These are phyloP conservation scores for Amauroascus niger DNA, from an alignment of 2,329 filamentous ascomycete species.

Conservation along the genomic window DNA sequence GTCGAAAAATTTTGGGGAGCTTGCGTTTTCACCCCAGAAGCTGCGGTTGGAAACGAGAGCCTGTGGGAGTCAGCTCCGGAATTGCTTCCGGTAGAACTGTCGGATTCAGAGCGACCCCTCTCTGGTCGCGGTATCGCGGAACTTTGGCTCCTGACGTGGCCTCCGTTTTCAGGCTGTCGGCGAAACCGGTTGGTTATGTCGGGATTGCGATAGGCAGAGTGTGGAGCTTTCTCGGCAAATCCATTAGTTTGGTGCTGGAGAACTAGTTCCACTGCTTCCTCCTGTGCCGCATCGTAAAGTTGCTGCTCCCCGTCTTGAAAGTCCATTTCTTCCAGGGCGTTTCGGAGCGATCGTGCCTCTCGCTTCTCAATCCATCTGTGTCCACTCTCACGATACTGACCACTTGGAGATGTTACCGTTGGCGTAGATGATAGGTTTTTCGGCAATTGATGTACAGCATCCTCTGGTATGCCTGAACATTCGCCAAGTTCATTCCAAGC, in stretches of 20 bases:
- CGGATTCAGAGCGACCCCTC: background rate
- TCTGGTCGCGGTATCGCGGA: background rate
- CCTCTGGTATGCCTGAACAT: conserved; percentile 7
- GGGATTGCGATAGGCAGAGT: conserved; percentile 39
- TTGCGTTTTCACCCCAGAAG: background rate
- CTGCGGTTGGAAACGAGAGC: background rate
- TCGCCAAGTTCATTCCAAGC: conserved; percentile 12
- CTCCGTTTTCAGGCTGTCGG: conserved; percentile 37
- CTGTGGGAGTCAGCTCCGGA: background rate
- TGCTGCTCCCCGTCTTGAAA: conserved; percentile 44
- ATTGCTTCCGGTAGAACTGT: background rate
- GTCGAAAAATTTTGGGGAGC: conserved; percentile 4
- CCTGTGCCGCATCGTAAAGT: conserved; percentile 49
- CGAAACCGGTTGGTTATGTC: conserved; percentile 33
- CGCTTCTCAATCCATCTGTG: conserved; percentile 49
- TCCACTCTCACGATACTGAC: conserved; percentile 46
- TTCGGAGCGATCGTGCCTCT: conserved; percentile 47
- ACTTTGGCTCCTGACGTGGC: conserved; percentile 38
- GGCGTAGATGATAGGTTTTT: conserved; percentile 29
- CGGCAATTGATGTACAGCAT: conserved; percentile 17
- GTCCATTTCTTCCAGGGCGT: conserved; percentile 51
- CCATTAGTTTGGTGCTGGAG: conserved; percentile 52
- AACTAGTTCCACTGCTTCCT: conserved; percentile 56
- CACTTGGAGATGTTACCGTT: conserved; percentile 30
- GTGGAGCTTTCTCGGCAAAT: conserved; percentile 40